Conservation (phyloP, 306 rosid genomes). For the Acacia crassicarpa region DNA sequence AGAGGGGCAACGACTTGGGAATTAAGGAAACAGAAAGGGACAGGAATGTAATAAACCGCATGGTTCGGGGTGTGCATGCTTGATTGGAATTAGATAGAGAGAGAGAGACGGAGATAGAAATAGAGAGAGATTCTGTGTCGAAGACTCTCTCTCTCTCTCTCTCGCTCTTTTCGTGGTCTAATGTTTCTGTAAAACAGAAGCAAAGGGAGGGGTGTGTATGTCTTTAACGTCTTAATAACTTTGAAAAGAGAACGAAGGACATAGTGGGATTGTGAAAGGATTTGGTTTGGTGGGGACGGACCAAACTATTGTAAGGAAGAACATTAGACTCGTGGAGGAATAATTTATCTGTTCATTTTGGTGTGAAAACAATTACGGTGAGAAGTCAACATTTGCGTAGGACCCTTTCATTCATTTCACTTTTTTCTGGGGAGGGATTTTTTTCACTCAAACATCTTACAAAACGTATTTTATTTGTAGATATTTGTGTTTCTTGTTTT, state of each 20-base stretch:
- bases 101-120: not conserved
- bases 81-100: constrained; percentile 41
- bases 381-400: constrained; percentile 52
- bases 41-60: constrained; percentile 47
- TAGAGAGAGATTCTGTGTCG: constrained; percentile 23
- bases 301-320: not conserved
- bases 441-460: not conserved
- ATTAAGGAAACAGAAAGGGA: constrained; percentile 41
- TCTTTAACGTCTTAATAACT: constrained; percentile 45
- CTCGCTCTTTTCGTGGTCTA: not conserved
- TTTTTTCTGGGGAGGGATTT: not conserved
- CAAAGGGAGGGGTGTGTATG: constrained; percentile 40
- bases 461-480: not conserved
- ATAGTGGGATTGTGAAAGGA: constrained; percentile 13
- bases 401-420: constrained; percentile 39
- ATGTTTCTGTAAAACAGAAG: constrained; percentile 54
- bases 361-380: constrained; percentile 15
- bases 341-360: not conserved
- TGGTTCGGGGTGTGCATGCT: constrained; percentile 66
- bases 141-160: not conserved
- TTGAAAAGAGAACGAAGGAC: constrained; percentile 41
- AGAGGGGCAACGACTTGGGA: constrained; percentile 39
- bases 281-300: constrained; percentile 52
- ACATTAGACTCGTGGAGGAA: constrained; percentile 36
- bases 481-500: not conserved